Conservation (phyloP, 768 basidiomycete species). For the Epithele typhae region DNA sequence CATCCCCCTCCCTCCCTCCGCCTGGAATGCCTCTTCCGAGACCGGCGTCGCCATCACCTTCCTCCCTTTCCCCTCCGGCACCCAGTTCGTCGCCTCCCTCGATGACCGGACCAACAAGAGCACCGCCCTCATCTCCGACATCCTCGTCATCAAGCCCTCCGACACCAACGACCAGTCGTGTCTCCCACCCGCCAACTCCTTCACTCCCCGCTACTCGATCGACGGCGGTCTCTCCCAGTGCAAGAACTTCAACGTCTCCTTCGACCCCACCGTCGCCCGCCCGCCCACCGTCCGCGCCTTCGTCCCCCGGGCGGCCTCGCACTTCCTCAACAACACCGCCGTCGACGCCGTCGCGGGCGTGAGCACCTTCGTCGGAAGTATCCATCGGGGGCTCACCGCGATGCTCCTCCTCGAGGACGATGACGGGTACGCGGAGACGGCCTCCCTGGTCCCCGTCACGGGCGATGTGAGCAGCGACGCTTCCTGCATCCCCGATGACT, state of each 20-base stretch:
- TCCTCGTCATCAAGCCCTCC: constrained; percentile 42
- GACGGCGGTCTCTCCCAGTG: constrained; percentile 40
- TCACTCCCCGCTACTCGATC: constrained; percentile 30
- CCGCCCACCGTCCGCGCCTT: constrained; percentile 38
- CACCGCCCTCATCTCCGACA: constrained; percentile 42
- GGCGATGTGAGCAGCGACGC: constrained; percentile 21
- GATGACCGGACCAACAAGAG: constrained; percentile 40
- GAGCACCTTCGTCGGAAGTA: constrained; percentile 41
- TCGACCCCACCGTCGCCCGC: constrained; percentile 30
- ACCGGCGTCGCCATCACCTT: constrained; percentile 44
- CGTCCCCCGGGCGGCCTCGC: constrained; percentile 23
- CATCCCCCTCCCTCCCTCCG: constrained; percentile 39
- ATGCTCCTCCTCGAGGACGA: constrained; percentile 44
- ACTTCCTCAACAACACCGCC: constrained; percentile 19
- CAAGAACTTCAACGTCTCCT: constrained; percentile 41
- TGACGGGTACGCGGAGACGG: constrained; percentile 35
- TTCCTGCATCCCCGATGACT: constrained; percentile 21
- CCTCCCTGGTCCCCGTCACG: constrained; percentile 38
- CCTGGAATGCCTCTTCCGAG: constrained; percentile 31
- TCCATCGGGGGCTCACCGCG: constrained; percentile 31
- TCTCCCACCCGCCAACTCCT: constrained; percentile 20
- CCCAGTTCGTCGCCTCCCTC: constrained; percentile 51
- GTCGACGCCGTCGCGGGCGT: constrained; percentile 27
- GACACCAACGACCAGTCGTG: constrained; percentile 35
- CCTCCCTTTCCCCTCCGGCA: constrained; percentile 46